Conservation (phyloP, 768 basidiomycete species). For the Trametes villosa region DNA sequence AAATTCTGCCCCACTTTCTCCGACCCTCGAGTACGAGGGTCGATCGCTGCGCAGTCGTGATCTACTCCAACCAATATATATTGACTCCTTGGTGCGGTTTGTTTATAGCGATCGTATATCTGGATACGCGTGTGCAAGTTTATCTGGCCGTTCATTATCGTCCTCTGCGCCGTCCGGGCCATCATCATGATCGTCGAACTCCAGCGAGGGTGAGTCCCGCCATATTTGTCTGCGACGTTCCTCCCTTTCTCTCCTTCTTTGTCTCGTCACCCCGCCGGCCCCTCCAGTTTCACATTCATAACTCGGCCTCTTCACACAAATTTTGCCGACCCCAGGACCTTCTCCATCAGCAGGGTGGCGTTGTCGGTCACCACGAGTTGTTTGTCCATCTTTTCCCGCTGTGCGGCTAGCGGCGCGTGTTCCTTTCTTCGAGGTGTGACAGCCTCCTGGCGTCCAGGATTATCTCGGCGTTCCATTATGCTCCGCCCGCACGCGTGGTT, state of each 20-base stretch:
- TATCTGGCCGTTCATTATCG: conserved; percentile 73
- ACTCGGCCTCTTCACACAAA: conserved; percentile 1
- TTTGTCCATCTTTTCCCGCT: conserved; percentile 15
- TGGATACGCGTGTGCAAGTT: conserved; percentile 68
- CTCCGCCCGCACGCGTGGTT: conserved; percentile 11
- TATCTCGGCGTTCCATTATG: background rate
- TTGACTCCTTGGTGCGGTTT: conserved; percentile 1
- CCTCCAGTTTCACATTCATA: conserved; percentile 21
- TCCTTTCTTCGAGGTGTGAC: conserved; percentile 22
- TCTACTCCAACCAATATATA: background rate
- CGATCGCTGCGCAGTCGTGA: background rate
- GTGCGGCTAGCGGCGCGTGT: conserved; percentile 19
- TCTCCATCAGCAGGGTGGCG: conserved; percentile 20
- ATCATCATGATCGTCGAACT: conserved; percentile 77
- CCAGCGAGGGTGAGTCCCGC: conserved; percentile 60
- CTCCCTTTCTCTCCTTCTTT: conserved; percentile 10
- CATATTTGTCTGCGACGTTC: conserved; percentile 23
- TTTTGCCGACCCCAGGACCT: conserved; percentile 13
- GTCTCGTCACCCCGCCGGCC: conserved; percentile 10
- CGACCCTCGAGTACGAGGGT: background rate
- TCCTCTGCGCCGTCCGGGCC: conserved; percentile 64
- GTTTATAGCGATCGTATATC: conserved; percentile 64
- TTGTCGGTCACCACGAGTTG: conserved; percentile 15
- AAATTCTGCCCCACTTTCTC: conserved; percentile 17
- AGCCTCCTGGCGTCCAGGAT: conserved; percentile 3